These are phyloP conservation scores for Coniochaeta sp. DNA, from an alignment of 2,329 filamentous ascomycete species.

Conservation along the genomic window DNA sequence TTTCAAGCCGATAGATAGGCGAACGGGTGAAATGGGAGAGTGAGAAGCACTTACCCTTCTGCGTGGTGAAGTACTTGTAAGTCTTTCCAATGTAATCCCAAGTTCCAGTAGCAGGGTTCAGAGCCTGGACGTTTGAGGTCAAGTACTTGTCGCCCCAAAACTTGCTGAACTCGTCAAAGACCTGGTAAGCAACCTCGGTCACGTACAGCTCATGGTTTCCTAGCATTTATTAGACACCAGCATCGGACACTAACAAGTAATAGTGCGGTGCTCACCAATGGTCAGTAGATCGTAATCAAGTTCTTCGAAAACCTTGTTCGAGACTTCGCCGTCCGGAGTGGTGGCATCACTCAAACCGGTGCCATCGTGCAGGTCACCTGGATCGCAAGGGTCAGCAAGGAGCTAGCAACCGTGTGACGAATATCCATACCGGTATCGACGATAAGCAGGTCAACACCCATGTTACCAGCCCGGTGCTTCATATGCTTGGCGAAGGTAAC, in stretches of 20 bases:
- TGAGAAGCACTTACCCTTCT: not conserved
- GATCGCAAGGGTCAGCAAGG: slow-evolving; percentile 8
- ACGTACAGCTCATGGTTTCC: slow-evolving; percentile 61
- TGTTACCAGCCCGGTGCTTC: slow-evolving; percentile 46
- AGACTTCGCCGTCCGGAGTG: slow-evolving; percentile 44
- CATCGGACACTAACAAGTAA: not conserved
- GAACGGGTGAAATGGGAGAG: too few species aligned
- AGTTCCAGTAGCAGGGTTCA: slow-evolving; percentile 26
- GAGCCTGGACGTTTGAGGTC: slow-evolving; percentile 36
- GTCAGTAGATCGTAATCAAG: slow-evolving; percentile 34
- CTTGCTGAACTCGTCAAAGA: slow-evolving; percentile 49
- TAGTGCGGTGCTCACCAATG: slow-evolving; percentile 21
- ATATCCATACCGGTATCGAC: slow-evolving; percentile 45
- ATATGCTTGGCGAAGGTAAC: slow-evolving; percentile 52
- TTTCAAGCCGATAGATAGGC: too few species aligned
- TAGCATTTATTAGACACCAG: slow-evolving; percentile 2
- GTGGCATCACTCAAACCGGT: slow-evolving; percentile 56
- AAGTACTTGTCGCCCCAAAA: slow-evolving; percentile 41
- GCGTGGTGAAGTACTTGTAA: slow-evolving; percentile 35
- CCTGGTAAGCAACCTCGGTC: slow-evolving; percentile 53
- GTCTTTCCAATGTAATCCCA: slow-evolving; percentile 35
- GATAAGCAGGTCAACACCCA: slow-evolving; percentile 52
- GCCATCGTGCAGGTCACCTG: slow-evolving; percentile 56
- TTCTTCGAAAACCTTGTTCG: slow-evolving; percentile 36
- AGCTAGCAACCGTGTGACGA: not conserved